Evolutionary conservation across 768 basidiomycete genomes (phyloP).

Genomic region (Boletus tomentosulus): DNA sequence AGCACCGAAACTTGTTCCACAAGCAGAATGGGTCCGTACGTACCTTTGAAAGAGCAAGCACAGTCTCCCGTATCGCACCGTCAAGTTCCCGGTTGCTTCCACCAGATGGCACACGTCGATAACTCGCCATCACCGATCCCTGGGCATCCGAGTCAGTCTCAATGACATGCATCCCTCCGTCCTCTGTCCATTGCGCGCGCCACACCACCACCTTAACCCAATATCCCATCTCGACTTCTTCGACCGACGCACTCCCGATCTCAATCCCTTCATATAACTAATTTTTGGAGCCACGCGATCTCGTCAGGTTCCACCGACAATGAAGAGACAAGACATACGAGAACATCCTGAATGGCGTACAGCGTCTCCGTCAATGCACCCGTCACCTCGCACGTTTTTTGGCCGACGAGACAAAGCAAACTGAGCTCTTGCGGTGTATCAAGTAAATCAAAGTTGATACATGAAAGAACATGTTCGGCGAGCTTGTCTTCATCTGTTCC

Average conservation of each 20-base stretch:
- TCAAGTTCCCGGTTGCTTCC: not conserved
- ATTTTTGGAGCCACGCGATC: not conserved
- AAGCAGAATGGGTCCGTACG: not conserved
- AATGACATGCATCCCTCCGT: not conserved
- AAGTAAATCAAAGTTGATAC: conserved; percentile 1
- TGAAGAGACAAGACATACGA: conserved; percentile 8
- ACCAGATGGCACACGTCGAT: not conserved
- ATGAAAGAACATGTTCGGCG: conserved; percentile 3
- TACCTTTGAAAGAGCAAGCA: conserved; percentile 3
- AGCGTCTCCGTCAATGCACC: conserved; percentile 2
- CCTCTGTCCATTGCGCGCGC: not conserved
- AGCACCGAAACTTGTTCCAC: no score
- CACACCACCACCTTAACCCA: conserved; percentile 9
- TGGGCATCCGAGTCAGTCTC: not conserved
- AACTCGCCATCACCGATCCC: not conserved
- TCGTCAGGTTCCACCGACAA: not conserved
- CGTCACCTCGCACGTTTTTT: conserved; percentile 3
- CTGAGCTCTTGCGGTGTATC: conserved; percentile 10
- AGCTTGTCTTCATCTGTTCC: conserved; percentile 10
- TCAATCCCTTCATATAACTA: conserved; percentile 9
- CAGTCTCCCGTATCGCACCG: not conserved
- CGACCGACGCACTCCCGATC: not conserved
- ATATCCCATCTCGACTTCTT: conserved; percentile 19
- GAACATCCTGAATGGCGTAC: not conserved
- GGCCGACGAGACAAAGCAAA: conserved; percentile 6